These are phyloP conservation scores for Ganoderma sinense DNA, from an alignment of 1,284 basidiomycete genomes.

Conservation along the genomic window DNA sequence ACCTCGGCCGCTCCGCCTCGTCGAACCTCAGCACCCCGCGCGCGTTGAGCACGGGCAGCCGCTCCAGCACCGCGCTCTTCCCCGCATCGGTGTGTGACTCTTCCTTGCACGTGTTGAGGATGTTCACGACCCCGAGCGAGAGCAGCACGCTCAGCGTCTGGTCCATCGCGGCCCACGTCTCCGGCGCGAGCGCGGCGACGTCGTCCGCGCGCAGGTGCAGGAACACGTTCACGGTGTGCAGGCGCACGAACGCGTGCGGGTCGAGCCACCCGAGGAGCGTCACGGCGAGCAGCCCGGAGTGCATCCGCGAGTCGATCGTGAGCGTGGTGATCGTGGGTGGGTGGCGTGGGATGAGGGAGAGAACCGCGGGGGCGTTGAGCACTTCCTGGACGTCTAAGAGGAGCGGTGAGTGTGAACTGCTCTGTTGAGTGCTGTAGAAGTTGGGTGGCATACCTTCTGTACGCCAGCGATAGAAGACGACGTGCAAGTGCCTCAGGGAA, in stretches of 20 bases:
- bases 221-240: conserved; percentile 21
- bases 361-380: conserved; percentile 12
- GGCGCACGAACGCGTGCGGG: conserved; percentile 21
- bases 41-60: conserved; percentile 20
- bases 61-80: conserved; percentile 16
- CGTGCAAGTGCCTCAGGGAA: conserved; percentile 22
- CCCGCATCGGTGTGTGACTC: conserved; percentile 19
- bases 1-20: background rate
- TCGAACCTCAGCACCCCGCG: conserved; percentile 21
- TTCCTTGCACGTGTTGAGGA: conserved; percentile 22
- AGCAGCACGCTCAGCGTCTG: conserved; percentile 27
- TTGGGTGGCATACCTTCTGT: conserved; percentile 12
- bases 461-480: conserved; percentile 29
- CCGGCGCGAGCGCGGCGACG: conserved; percentile 9
- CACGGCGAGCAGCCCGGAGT: conserved; percentile 21
- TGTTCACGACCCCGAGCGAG: conserved; percentile 21
- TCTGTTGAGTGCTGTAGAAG: background rate
- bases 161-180: conserved; percentile 26
- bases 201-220: conserved; percentile 19
- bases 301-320: conserved; percentile 25
- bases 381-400: conserved; percentile 16
- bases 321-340: conserved; percentile 22
- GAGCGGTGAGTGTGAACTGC: background rate
- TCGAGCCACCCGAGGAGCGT: conserved; percentile 23
- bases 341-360: conserved; percentile 19